Conservation (phyloP, 805 yeast genomes). For the Zygosaccharomyces rouxii region DNA sequence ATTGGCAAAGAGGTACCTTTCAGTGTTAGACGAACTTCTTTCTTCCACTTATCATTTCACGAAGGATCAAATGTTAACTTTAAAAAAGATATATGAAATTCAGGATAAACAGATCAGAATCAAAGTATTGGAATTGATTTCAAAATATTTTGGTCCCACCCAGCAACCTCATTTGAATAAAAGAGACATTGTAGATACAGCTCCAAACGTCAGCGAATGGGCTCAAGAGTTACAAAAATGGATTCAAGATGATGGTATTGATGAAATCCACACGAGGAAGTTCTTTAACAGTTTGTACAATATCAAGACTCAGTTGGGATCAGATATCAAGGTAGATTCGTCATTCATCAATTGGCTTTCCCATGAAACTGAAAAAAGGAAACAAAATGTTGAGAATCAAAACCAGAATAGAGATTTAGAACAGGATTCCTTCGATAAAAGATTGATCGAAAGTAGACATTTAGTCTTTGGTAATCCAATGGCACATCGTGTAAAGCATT, state of each 20-base stretch:
- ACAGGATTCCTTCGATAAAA: conserved; percentile 37
- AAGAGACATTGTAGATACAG: conserved; percentile 12
- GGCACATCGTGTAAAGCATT: conserved; percentile 54
- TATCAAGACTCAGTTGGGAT: conserved; percentile 32
- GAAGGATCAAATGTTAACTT: conserved; percentile 15
- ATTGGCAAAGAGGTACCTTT: conserved; percentile 28
- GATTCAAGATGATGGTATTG: conserved; percentile 27
- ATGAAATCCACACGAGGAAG: conserved; percentile 41
- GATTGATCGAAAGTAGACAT: conserved; percentile 51
- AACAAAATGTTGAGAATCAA: conserved; percentile 22
- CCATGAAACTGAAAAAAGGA: conserved; percentile 38
- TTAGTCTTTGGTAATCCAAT: conserved; percentile 71
- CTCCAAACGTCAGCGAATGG: conserved; percentile 25
- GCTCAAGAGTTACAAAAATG: conserved; percentile 24
- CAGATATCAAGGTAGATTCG: conserved; percentile 33
- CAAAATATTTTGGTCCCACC: conserved; percentile 18
- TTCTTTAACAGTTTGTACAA: conserved; percentile 40
- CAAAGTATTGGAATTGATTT: conserved; percentile 29
- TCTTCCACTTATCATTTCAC: conserved; percentile 12
- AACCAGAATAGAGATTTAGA: conserved; percentile 31
- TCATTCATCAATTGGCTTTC: conserved; percentile 64
- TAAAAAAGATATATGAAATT: conserved; percentile 19
- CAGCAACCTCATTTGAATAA: conserved; percentile 8
- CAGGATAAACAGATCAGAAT: conserved; percentile 25
- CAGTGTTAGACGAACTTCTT: conserved; percentile 28